Base-by-base conservation (phyloP, 164 flowering plant genomes). In the Chloranthus sessilifolius region DNA sequence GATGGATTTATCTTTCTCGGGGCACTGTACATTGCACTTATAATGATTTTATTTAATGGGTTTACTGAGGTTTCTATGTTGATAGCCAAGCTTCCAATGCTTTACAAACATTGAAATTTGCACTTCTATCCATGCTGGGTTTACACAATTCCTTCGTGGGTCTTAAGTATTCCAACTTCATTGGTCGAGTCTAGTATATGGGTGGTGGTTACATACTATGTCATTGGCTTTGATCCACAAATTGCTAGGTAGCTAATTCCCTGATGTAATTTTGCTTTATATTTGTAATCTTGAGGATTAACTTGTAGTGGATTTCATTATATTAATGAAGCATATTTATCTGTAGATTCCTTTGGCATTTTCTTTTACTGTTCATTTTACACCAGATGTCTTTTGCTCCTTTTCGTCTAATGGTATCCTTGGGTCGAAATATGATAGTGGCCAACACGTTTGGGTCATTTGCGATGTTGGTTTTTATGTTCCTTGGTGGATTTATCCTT, bases 381-480 rank as follows among this genome's bases (percentile, higher is more conserved):
- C 95, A 89, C 65, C 99, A 94, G 63, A 82, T 85, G 95, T 85
- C 99, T 28, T 67, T 79, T 34, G 75, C 69, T 50, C 88, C 87
- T 43, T 94, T 94, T 61, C 96, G 97, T 35, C 59, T 89, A 16
- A 85, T 89, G 66, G 97, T 88, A 65, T 78, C 97, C 40, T 64
- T 94, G 56, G 99, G 99, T 28, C 76, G 99, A 36, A 77, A 82
- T 62, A 82, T 94, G 95, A 80, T 87, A 30, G 88, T 94, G 58
- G 83, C 99, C 40, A 89, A 94, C 67, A 94, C 99, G 30, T 89
- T 89, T 71, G 99, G 99, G 43, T 89, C 99, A 44, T 87, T 89
- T 63, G 88, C 97, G 0, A 72, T 94, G 97, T 57, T 94, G 75
- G 82, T 89, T 46, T 82, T 94, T 50, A 85, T 94, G 96, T 80